Evolutionary conservation across 495 filamentous ascomycete genomes (phyloP).

Genomic region (Penicillium bialowiezense): DNA sequence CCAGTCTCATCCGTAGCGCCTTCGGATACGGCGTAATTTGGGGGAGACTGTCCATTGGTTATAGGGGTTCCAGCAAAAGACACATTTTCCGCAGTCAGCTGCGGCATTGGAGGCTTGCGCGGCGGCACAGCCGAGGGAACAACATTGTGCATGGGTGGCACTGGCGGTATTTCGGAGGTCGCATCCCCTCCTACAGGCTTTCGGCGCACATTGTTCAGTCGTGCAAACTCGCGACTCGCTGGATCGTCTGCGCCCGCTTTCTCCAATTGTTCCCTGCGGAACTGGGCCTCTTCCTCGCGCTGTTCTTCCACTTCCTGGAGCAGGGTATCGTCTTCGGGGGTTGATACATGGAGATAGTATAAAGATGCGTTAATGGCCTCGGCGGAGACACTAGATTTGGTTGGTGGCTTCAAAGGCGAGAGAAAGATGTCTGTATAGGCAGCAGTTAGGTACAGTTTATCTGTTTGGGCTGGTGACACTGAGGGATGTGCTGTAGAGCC

Average conservation of each 20-base stretch:
- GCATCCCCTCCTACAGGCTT: slow-evolving; percentile 35
- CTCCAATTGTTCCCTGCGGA: slow-evolving; percentile 37
- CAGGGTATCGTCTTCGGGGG: slow-evolving; percentile 54
- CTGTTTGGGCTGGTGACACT: slow-evolving; percentile 1
- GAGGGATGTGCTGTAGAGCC: not conserved
- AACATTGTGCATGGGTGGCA: slow-evolving; percentile 14
- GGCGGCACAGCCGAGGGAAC: not conserved
- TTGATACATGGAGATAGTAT: slow-evolving; percentile 85
- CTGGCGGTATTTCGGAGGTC: slow-evolving; percentile 8
- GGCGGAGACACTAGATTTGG: slow-evolving; percentile 76
- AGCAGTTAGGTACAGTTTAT: slow-evolving; percentile 17
- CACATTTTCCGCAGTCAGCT: slow-evolving; percentile 22
- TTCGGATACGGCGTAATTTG: not conserved
- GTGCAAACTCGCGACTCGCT: slow-evolving; percentile 28
- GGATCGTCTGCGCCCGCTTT: slow-evolving; percentile 23
- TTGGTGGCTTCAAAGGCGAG: slow-evolving; percentile 82
- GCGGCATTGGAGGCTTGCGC: slow-evolving; percentile 9
- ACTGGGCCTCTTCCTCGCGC: slow-evolving; percentile 42
- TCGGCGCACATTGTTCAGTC: slow-evolving; percentile 41
- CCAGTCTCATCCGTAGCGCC: not conserved
- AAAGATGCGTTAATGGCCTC: slow-evolving; percentile 84
- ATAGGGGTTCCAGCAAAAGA: slow-evolving; percentile 19
- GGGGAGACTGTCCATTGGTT: slow-evolving; percentile 5
- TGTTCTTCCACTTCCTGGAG: slow-evolving; percentile 45
- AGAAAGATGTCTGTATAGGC: slow-evolving; percentile 75